Evolutionary conservation across 306 rosid species (phyloP).

Genomic region (Vachellia collinsii): DNA sequence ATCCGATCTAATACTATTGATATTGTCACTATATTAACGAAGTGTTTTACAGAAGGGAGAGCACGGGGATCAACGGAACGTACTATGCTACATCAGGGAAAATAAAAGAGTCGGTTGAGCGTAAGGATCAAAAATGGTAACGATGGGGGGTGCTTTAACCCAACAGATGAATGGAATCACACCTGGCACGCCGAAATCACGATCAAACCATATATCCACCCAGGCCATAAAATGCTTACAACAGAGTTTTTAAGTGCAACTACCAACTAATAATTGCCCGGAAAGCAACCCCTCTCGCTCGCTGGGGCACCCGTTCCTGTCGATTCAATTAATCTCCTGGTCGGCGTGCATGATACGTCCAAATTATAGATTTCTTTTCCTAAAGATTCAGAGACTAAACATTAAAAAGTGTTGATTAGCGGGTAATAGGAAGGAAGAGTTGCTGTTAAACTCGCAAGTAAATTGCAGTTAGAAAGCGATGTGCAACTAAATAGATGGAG

Average conservation of each 20-base stretch:
- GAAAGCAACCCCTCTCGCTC: neutral
- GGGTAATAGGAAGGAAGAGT: neutral
- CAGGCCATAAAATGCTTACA: neutral
- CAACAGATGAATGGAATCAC: conserved; percentile 5
- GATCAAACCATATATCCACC: neutral
- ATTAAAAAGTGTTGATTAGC: neutral
- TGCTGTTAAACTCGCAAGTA: neutral
- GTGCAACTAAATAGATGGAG: too few relatives aligned
- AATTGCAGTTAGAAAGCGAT: neutral
- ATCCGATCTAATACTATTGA: neutral
- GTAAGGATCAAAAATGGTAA: neutral
- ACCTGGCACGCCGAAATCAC: neutral
- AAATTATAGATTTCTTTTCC: neutral
- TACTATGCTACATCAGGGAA: neutral
- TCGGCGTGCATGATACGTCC: neutral
- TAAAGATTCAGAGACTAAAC: neutral
- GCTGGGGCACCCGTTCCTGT: neutral
- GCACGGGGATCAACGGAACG: neutral
- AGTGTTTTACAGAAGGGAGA: neutral
- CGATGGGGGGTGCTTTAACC: neutral
- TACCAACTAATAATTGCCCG: neutral
- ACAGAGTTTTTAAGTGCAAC: neutral
- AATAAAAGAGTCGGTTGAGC: neutral
- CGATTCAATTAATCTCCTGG: neutral
- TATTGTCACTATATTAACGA: neutral